Base-by-base conservation (phyloP, 345 rosid species). In the Dimocarpus longan region DNA sequence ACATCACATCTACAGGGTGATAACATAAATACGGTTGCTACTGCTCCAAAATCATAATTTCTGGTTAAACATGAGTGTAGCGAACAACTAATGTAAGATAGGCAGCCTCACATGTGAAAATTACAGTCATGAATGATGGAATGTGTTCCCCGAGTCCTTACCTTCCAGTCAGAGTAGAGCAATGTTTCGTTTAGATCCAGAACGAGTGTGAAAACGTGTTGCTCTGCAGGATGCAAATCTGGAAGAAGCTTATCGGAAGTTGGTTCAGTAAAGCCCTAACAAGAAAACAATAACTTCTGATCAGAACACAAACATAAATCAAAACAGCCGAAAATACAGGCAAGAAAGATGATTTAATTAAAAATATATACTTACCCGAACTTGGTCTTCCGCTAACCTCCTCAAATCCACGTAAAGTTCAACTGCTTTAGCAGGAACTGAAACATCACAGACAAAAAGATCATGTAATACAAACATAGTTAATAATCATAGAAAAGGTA, bases 171-270 rank as follows among this genome's bases (percentile, higher is more conserved):
- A 37, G 97, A 90, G 82, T 87, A 93, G 70, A 94, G 90, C 71
- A 95, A 80, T 46, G 99, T 95, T 86, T 95, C 99, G 37, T 92
- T 92, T 76, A 95, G 91, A 91, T 95, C 99, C 40, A 95, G 88
- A 87, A 95, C 98, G 40, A 95, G 97, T 21, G 99, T 97, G 82
- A 93, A 93, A 75, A 84, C 91, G 82, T 94, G 86, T 79, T 96
- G 98, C 76, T 91, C 97, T 66, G 87, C 48, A 1, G 98, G 99
- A 71, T 90, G 98, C 91, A 93, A 73, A 85, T 97, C 99, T 43
- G 99, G 99, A 77, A 97, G 99, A 88, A 97, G 99, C 87, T 94
- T 92, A 39, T 94, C 98, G 40, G 98, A 93, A 74, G 93, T 88
- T 71, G 99, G 99, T 79, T 97, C 99, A 54, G 98, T 90, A 83